phyloP scores from a whole-genome alignment of 2,329 filamentous ascomycete genomes.

The Cephalotrichum gorgonifer region DNA sequence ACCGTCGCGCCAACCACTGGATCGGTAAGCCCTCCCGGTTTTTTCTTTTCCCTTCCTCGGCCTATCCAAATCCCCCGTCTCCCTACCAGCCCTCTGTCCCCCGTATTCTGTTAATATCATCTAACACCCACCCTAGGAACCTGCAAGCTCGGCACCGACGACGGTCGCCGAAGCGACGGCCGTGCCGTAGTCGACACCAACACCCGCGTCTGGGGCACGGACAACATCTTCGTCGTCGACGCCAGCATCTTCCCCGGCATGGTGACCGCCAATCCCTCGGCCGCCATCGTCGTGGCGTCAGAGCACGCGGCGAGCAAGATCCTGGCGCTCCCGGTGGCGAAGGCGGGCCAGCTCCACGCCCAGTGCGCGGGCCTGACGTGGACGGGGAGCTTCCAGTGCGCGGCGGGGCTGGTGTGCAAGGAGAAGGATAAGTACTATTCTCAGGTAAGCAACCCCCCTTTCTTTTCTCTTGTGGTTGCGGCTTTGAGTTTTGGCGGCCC shows the following conservation, averaged over 20 bases:
- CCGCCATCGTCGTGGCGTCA: conserved; percentile 53
- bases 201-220: conserved; percentile 54
- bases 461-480: no score
- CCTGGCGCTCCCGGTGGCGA: background rate
- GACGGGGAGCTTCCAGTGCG: conserved; percentile 3
- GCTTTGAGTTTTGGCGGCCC: no score
- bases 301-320: conserved; percentile 42
- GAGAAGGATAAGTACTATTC: conserved; percentile 1
- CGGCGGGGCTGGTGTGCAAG: background rate
- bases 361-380: conserved; percentile 4
- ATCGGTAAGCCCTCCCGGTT: conserved; percentile 29
- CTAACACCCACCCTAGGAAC: conserved; percentile 20
- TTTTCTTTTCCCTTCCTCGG: background rate
- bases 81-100: background rate
- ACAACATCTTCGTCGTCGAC: conserved; percentile 59
- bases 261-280: conserved; percentile 56
- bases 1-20: conserved; percentile 39
- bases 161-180: conserved; percentile 39
- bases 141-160: conserved; percentile 49
- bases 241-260: conserved; percentile 60
- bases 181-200: conserved; percentile 51
- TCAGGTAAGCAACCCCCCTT: background rate
- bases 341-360: background rate
- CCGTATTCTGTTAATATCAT: background rate
- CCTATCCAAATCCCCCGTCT: background rate